Evolutionary conservation across 1,139 yeast species (phyloP).

Genomic region (Torulaspora globosa): DNA sequence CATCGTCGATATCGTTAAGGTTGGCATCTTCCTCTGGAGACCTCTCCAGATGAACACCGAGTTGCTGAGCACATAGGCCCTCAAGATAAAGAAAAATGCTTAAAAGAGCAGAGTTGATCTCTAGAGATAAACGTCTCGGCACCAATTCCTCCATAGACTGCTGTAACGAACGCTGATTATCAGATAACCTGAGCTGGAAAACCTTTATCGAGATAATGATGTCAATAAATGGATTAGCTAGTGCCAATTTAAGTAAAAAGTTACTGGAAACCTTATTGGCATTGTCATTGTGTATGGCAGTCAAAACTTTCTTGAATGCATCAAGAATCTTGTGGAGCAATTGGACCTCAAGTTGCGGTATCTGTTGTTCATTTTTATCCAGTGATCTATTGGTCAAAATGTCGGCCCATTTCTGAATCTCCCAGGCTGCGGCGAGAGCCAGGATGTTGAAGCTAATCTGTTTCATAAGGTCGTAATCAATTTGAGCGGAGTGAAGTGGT

Average conservation of each 20-base stretch:
- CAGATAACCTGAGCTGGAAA: constrained; percentile 32
- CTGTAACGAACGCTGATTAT: constrained; percentile 25
- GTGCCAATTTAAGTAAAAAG: constrained; percentile 20
- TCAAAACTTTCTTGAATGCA: constrained; percentile 15
- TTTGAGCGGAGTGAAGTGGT: constrained; percentile 14
- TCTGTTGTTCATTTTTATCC: constrained; percentile 5
- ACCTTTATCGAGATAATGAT: constrained; percentile 34
- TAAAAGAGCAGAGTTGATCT: constrained; percentile 29
- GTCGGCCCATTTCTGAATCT: constrained; percentile 30
- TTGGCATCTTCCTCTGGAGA: constrained; percentile 57
- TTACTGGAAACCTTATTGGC: constrained; percentile 1
- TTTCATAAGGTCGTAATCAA: constrained; percentile 15
- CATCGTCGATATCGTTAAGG: constrained; percentile 39
- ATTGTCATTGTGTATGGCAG: constrained; percentile 9
- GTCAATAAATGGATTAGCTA: constrained; percentile 29
- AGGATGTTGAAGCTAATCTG: constrained; percentile 29
- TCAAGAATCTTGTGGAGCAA: constrained; percentile 17
- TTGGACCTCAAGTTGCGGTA: constrained; percentile 13
- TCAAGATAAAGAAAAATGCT: constrained; percentile 37
- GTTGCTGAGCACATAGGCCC: constrained; percentile 30
- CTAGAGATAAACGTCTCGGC: constrained; percentile 19
- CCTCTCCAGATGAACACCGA: constrained; percentile 47
- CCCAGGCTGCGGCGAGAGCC: constrained; percentile 30
- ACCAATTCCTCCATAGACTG: constrained; percentile 18
- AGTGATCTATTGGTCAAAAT: constrained; percentile 19